These are phyloP conservation scores for Cutaneotrichosporon sp. DNA, from an alignment of 1,284 basidiomycete genomes.

Conservation along the genomic window DNA sequence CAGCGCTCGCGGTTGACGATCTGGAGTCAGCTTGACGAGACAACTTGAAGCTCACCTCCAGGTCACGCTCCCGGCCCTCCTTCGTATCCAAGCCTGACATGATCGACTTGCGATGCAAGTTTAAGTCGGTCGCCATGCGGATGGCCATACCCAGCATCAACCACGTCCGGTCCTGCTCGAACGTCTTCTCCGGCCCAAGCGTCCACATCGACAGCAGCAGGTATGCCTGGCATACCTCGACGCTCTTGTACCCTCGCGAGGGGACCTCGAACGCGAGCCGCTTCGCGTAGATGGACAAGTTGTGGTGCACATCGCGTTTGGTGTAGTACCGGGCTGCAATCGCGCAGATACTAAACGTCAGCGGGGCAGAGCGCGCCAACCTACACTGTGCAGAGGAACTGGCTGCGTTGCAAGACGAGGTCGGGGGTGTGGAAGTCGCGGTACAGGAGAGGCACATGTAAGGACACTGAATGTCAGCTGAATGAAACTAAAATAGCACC, in stretches of 20 bases:
- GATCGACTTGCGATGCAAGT: constrained; percentile 85
- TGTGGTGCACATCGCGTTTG: constrained; percentile 73
- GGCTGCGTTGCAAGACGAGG: constrained; percentile 85
- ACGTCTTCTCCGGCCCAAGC: constrained; percentile 86
- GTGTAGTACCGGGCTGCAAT: constrained; percentile 90
- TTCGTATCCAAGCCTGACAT: constrained; percentile 67
- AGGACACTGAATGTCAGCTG: constrained; percentile 34
- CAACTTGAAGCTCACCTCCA: constrained; percentile 47
- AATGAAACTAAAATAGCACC: constrained; percentile 14
- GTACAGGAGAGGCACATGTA: constrained; percentile 64
- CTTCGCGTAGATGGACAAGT: constrained; percentile 78
- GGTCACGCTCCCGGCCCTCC: constrained; percentile 59
- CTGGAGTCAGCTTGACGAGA: constrained; percentile 55
- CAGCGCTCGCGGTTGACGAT: constrained; percentile 92
- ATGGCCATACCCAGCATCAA: constrained; percentile 68
- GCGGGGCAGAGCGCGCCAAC: constrained; percentile 43
- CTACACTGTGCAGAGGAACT: constrained; percentile 89
- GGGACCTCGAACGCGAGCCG: constrained; percentile 86
- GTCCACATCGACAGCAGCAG: constrained; percentile 80
- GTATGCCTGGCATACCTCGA: constrained; percentile 93
- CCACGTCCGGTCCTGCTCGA: constrained; percentile 98
- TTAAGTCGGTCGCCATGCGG: constrained; percentile 92
- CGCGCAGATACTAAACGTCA: constrained; percentile 65
- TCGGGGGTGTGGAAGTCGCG: constrained; percentile 87
- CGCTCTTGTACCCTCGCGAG: constrained; percentile 81